Percentiles rank a stretch among this genome's conserved stretches.
phyloP scores from a whole-genome alignment of 352 stramenopile species.

The Phytophthora podocarpi region DNA sequence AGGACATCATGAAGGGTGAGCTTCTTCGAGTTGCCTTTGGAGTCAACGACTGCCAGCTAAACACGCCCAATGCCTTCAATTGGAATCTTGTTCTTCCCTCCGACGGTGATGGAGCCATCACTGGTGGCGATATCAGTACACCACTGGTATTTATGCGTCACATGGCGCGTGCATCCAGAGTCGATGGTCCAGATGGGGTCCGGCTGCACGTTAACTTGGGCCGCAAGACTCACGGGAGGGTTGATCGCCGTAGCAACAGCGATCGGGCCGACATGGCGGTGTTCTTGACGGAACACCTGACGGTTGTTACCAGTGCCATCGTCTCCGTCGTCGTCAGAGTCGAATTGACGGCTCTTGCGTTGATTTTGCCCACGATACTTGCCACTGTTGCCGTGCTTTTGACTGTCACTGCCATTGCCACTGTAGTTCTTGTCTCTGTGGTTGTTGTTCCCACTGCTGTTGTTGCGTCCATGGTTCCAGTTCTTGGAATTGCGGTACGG shows the following conservation, averaged over 20 bases:
- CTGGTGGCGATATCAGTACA: conserved; percentile 1
- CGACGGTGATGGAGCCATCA: conserved; percentile 19
- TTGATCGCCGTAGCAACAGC: conserved; percentile 1
- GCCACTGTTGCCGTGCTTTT: neutral
- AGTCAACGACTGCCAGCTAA: conserved; percentile 20
- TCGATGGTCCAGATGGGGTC: conserved; percentile 7
- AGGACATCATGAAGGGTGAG: conserved; percentile 6
- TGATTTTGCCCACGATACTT: no score
- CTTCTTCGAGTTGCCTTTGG: conserved; percentile 15
- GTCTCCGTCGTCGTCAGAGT: neutral
- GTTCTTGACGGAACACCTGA: conserved; percentile 3
- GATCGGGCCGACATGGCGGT: neutral
- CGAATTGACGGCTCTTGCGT: neutral
- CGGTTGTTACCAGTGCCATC: neutral
- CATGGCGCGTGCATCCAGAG: conserved; percentile 18
- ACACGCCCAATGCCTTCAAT: conserved; percentile 22
- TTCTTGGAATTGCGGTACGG: conserved; percentile 1
- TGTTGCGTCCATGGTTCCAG: neutral
- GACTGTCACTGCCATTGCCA: no score
- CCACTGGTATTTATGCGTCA: conserved; percentile 17
- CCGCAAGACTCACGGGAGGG: neutral
- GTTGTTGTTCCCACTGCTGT: neutral
- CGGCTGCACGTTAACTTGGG: neutral
- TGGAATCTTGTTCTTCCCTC: conserved; percentile 2
- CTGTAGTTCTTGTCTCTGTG: no score